phyloP scores from a whole-genome alignment of 305 asterid species.

The Fraxinus sp. region DNA sequence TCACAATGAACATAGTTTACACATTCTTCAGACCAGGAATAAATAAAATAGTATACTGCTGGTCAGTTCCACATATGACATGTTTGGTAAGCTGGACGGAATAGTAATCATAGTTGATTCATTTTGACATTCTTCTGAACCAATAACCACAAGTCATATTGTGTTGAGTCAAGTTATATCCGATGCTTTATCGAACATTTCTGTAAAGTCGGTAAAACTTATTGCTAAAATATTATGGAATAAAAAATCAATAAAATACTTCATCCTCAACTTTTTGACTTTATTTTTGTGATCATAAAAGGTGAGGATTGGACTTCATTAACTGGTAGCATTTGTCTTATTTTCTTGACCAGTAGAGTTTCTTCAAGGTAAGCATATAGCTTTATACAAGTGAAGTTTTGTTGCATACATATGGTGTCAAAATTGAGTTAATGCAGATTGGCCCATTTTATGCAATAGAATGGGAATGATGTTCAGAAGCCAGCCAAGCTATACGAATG shows the following conservation, averaged over 20 bases:
- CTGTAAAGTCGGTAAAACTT: neutral
- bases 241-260: neutral
- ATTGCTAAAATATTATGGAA: constrained; percentile 17
- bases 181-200: neutral
- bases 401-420: constrained; percentile 30
- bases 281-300: constrained; percentile 15
- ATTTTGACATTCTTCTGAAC: neutral
- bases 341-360: neutral
- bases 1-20: neutral
- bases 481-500: constrained; percentile 37
- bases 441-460: constrained; percentile 40
- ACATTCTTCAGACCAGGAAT: neutral
- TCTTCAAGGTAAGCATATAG: neutral
- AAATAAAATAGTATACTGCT: neutral
- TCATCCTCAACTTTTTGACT: constrained; percentile 23
- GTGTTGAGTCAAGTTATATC: neutral
- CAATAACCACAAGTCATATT: neutral
- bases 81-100: neutral
- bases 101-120: neutral
- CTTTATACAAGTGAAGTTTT: neutral
- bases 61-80: neutral
- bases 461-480: constrained; percentile 40
- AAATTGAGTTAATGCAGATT: constrained; percentile 45
- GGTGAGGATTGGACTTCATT: constrained; percentile 15
- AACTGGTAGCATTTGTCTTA: constrained; percentile 29